Base-by-base conservation (phyloP, 176 grass and related monocot species). In the Panicum miliaceum region DNA sequence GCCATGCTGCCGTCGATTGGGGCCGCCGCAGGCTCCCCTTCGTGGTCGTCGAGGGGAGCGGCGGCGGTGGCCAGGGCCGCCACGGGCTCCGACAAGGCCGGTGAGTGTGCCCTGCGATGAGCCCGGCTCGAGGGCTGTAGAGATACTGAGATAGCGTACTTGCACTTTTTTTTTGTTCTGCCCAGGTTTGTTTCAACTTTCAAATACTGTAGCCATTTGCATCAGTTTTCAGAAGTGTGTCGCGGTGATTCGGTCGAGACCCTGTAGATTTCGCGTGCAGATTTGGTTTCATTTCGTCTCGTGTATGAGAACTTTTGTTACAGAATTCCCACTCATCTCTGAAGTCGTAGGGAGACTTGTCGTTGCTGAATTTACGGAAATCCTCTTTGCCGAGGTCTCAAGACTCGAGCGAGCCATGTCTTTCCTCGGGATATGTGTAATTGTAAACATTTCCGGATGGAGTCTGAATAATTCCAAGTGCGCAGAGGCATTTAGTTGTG, bases 31-130 rank as follows among this genome's bases (percentile, higher is more conserved):
- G 66, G 47, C 12, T 7, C 38, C 22, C 37, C 12, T 20, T 54
- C 16, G 23, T 50, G 80, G 57, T 12, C 73, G 34, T 59, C 67
- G 73, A 68, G 57, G 40, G 78, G 23, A 62, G 36, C 25, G 64
- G 74, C 54, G 16, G 19, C 63, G 53, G 78, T 76, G 54, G 19
- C 56, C 53, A 71, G 13, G 42, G 78, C 83, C 11, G 58, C 73
- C 36, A 41, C 84, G 38, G 57, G 74, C 65, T 86, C 88, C 0
- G 50, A 20, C 13, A 15, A 41, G 66, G 60, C 82, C 64, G 87
- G 87, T 89, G 58, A 50, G 82, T 73, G 37, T 45, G 16, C 60
- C 51, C 48, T 11, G 34, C 14, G 13, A 4, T 45, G 13, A 27
- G 34, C 51, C 37, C 16, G 70, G 41, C n/a, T 26, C 68, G 14